These are phyloP conservation scores for Clitopilus passeckerianus DNA, from an alignment of 768 basidiomycete species.

Conservation along the genomic window DNA sequence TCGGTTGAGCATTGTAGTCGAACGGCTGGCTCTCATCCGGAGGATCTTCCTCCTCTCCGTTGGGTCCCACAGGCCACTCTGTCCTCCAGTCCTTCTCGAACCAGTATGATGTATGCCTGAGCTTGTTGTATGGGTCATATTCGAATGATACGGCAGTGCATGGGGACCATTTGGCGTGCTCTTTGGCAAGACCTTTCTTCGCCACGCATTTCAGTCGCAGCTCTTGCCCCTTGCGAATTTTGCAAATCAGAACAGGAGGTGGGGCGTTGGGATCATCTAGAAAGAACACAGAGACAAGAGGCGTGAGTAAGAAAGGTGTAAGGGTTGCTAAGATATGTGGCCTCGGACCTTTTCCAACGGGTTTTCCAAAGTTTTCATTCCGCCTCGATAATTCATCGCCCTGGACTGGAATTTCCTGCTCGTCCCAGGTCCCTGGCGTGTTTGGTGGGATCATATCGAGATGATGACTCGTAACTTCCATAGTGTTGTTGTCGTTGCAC, in stretches of 20 bases:
- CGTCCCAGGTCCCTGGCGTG: conserved; percentile 16
- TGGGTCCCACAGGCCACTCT: conserved; percentile 92
- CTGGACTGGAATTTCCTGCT: conserved; percentile 30
- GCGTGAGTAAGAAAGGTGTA: neutral
- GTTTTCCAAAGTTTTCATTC: conserved; percentile 69
- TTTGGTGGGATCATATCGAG: conserved; percentile 56
- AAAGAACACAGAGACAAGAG: conserved; percentile 3
- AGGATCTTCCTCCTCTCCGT: conserved; percentile 79
- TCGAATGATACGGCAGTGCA: conserved; percentile 94
- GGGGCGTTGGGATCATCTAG: conserved; percentile 50
- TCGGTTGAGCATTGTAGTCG: conserved; percentile 83
- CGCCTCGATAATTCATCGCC: conserved; percentile 78
- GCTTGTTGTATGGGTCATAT: conserved; percentile 97
- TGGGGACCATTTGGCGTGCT: conserved; percentile 99
- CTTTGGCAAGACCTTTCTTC: conserved; percentile 98
- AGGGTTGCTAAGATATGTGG: neutral
- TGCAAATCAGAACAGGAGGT: conserved; percentile 79
- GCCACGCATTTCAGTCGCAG: conserved; percentile 81
- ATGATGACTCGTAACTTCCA: conserved; percentile 85
- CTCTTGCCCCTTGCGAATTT: conserved; percentile 93
- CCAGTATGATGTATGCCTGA: conserved; percentile 96
- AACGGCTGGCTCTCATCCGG: conserved; percentile 80
- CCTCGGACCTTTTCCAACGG: conserved; percentile 75
- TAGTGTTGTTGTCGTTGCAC: conserved; percentile 66
- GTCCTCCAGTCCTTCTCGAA: conserved; percentile 72